Evolutionary conservation across 257 asterid genomes (phyloP), one percentile per base, ranked within the genome.

Genomic region (Gynochthodes officinalis): DNA sequence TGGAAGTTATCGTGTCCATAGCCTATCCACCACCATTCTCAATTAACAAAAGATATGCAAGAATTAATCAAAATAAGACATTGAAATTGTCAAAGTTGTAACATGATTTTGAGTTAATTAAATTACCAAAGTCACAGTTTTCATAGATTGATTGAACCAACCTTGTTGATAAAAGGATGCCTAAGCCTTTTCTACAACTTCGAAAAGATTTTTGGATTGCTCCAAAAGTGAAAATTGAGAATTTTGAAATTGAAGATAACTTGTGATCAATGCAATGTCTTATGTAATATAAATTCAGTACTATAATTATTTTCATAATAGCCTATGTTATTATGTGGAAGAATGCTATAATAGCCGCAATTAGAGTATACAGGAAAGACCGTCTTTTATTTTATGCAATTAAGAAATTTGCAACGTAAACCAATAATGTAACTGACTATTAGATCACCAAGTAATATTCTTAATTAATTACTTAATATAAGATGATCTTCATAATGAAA

Each of bases 211-310:
- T 75, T 85, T 84, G 77, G 79, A 66, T 53, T 89, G 89, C 75
- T 91, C 96, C 11, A 76, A 43, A 12, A 88, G 83, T 27, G 97
- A 89, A 68, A 92, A 95, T 7, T 82, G 96, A 11, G 93, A 83
- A 46, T 89, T 78, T 69, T 87, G 92, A 71, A 89, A 89, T 42
- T 84, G 84, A 73, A 92, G 96, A 78, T 76, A 57, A 72, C 81
- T 79, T 60, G 82, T 60, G 59, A 64, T 69, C 67, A 73, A 70
- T 64, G 73, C 85, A 28, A 81, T 72, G 61, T 73, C 84, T 52
- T 77, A 83, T 33, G 71, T 69, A 50, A 77, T 81, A 77, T 79
- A 74, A 69, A 76, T 71, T 78, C 90, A 2, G 79, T 43, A 65
- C 72, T 84, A 49, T 80, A 84, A 43, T 84, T 81, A 78, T 84